phyloP scores from a whole-genome alignment of 805 yeast species.

The Jamesozyma hellenica region DNA sequence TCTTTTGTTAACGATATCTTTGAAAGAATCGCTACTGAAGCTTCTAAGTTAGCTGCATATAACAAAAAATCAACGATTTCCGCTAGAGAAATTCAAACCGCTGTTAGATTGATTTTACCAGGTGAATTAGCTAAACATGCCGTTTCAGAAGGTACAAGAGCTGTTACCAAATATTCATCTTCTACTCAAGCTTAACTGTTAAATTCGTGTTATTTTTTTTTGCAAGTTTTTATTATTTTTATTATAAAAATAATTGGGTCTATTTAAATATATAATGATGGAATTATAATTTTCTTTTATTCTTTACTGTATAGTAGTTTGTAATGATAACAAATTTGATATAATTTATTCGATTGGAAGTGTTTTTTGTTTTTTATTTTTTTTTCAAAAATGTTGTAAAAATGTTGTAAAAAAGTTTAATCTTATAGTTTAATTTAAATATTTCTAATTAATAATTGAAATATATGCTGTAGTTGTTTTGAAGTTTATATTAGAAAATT shows the following conservation, averaged over 20 bases:
- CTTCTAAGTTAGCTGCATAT: slow-evolving; percentile 97
- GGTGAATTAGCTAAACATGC: slow-evolving; percentile 99
- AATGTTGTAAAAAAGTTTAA: background rate
- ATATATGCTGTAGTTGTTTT: too few species aligned
- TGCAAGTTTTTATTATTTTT: background rate
- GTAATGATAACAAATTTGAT: slow-evolving; percentile 3
- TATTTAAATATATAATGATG: slow-evolving; percentile 1
- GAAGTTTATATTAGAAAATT: too few species aligned
- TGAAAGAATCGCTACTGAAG: slow-evolving; percentile 96
- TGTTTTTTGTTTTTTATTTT: background rate
- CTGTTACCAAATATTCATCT: slow-evolving; percentile 92
- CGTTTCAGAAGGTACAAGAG: slow-evolving; percentile 97
- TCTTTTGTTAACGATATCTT: slow-evolving; percentile 96
- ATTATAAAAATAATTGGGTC: slow-evolving; percentile 3
- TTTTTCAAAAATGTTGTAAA: background rate
- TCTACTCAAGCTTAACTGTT: slow-evolving; percentile 33
- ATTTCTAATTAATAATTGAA: too few species aligned
- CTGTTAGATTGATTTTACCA: slow-evolving; percentile 94
- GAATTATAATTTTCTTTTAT: background rate
- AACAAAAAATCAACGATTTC: slow-evolving; percentile 97
- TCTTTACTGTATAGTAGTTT: slow-evolving; percentile 4
- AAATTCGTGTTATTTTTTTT: background rate
- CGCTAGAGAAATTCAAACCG: slow-evolving; percentile 97
- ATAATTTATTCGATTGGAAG: background rate
- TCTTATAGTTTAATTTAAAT: too few species aligned